Evolutionary conservation across 768 basidiomycete species (phyloP).

Genomic region (Podaxis carcinomalis): DNA sequence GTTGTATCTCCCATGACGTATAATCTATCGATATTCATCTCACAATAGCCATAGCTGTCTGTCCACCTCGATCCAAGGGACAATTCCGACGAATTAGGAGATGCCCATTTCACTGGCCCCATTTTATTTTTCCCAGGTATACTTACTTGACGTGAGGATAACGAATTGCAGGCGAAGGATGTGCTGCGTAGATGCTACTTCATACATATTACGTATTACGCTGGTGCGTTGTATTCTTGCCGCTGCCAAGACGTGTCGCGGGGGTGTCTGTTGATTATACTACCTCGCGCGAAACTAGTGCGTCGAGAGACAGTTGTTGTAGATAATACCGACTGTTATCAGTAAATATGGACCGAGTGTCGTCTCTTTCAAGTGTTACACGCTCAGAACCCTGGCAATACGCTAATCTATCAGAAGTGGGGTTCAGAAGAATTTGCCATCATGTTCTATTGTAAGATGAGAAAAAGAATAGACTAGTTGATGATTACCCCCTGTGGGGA

Average conservation of each 20-base stretch:
- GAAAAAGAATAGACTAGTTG: not conserved
- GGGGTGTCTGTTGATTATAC: no score
- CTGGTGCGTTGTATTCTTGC: not conserved
- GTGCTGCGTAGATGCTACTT: not conserved
- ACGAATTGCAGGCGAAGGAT: not conserved
- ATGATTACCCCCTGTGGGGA: slow-evolving; percentile 42
- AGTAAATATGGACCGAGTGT: not conserved
- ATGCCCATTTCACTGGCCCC: not conserved
- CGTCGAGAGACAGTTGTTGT: no score
- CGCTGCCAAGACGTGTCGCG: no score
- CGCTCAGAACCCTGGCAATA: no score
- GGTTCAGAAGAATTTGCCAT: no score
- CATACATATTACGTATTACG: not conserved
- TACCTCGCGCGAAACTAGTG: no score
- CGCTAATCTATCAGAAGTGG: no score
- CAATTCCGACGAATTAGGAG: not conserved
- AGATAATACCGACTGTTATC: not conserved
- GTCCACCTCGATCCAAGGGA: not conserved
- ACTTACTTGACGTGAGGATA: not conserved
- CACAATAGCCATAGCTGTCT: not conserved
- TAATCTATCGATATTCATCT: not conserved
- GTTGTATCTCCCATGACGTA: not conserved
- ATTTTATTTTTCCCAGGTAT: not conserved
- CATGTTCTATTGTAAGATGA: not conserved
- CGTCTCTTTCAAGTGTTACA: not conserved